Evolutionary conservation across 805 yeast species (phyloP), one percentile per base, ranked within the genome.

Genomic region (Jamesozyma piceae): DNA sequence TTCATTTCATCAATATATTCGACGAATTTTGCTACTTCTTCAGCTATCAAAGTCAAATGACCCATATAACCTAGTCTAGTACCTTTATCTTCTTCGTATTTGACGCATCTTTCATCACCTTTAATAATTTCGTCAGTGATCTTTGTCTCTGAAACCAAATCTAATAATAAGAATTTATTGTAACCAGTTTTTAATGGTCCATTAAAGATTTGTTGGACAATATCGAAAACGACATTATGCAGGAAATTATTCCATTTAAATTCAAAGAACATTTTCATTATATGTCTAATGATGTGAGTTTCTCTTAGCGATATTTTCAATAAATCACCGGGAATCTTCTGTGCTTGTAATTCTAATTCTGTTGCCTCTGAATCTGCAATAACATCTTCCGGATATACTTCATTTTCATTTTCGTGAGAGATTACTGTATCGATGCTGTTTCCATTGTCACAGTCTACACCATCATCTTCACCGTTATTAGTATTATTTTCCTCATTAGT

Each of bases 21-120:
- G 2, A 69, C 65, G 59, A 92, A 92, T 63, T 90, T 90, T 39
- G 90, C 96, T 36, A 90, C 94, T 62, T 90, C 98, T 60, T 92
- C 97, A 38, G 95, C 89, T 42, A 92, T 86, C 28, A 90, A 68
- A 4, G 95, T 88, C 47, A 90, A 65, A 61, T 90, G 97, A 21
- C 98, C 98, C 87, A 89, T 88, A 62, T 90, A 92, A 0, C 97
- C 98, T 19, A 90, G 75, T 43, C 96, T 69, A 14, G 86, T 74
- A 15, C 78, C 78, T 3, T 72, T 72, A 38, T 64, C 65, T 49
- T 71, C 73, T 59, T 86, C 87, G 49, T 78, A 72, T 43, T 74
- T 75, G 24, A 69, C 66, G 50, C 85, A 80, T 38, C 67, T 66
- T 37, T 66, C 64, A 50, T 81, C 82, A 2, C 89, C 86, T 36